Base-by-base conservation (phyloP, 2,329 filamentous ascomycete species). In the Verticillium nonalfalfae region DNA sequence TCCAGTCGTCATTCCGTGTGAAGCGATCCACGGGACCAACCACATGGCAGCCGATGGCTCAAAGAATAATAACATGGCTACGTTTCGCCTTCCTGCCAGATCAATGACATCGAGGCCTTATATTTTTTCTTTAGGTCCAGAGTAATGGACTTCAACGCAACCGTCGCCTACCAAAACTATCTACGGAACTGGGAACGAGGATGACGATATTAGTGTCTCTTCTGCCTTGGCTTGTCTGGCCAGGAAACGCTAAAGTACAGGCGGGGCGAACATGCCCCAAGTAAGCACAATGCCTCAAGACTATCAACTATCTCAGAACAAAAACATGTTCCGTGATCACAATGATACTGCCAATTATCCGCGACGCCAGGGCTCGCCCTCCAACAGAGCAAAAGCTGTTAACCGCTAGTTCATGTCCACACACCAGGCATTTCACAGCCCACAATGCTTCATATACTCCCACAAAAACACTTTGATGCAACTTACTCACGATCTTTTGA, bases 201-300 rank as follows among this genome's bases (percentile, higher is more conserved):
- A 9, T 11, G 26, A 52, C 31, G 21, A 56, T 59, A 56, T 65
- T 59, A 36, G 59, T 65, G 65, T 67, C 66, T 63, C 66, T 59
- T 65, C 63, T 64, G 67, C 60, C 65, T 60, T 62, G 59, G 64
- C 60, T 60, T 66, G 61, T 66, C 68, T 61, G 64, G 68, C 67
- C 65, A 63, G 69, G 71, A 66, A 69, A 74, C 71, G 52, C 69
- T 77, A 76, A 70, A 71, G 73, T 76, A 78, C 75, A 78, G 75
- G 55, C 72, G 68, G 68, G 67, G 67, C 67, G 71, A 68, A 75
- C 69, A 73, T 71, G 62, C 66, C 66, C 67, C 67, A 59, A 67
- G 64, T 65, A 64, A 66, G 65, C 65, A 66, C 67, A 70, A 67
- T 66, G 69, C 67, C 66, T 70, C 69, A 67, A 68, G 66, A 69